Base-by-base conservation (phyloP, 2,329 filamentous ascomycete genomes). In the Neurospora sp. region DNA sequence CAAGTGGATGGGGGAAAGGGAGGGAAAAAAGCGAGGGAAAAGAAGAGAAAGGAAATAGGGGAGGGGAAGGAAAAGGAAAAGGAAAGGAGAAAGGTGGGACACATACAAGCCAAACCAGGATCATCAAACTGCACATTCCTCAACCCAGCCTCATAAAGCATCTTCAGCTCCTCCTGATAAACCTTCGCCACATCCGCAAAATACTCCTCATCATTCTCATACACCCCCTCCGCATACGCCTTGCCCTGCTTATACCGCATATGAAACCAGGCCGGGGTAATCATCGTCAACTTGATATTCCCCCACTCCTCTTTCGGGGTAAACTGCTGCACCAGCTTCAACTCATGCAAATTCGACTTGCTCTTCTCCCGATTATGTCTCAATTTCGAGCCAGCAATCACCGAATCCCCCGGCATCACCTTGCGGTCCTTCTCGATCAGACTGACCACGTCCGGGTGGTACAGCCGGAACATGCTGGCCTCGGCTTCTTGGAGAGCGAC, bases 51-150 rank as follows among this genome's bases (percentile, higher is more conserved):
- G 5, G 28, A 33, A 1, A 6, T 36, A 8, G 57, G 19, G 33
- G 8, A 46, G 28, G 28, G 28, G 17, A 17, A 5, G 40, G 40
- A 10, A 17, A 43, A 12, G 36, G 12, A 39, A 66, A n/a, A 6
- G 36, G 33, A 17, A 65, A 57, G 8, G 37, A 12, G 19, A 52
- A 52, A 36, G 33, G 10, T 1, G 66, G 40, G 4, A 8, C 2
- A 80, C 87, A 81, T 79, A 90, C 88, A 91, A 15, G 88, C 88
- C 78, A 91, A 84, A 70, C 88, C 87, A 0, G 88, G 88, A 76
- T 90, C 88, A 72, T 90, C 88, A 67, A 89, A 89, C 76, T 90
- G 88, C n/a, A 90, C 85, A 73, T 90, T 90, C 37, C 88, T 81
- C 73, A 89, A 81, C 1, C 88, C 88, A 19, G 86, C 86, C 69